Base-by-base conservation (phyloP, 2,329 filamentous ascomycete species). In the Colletotrichum trifolii region DNA sequence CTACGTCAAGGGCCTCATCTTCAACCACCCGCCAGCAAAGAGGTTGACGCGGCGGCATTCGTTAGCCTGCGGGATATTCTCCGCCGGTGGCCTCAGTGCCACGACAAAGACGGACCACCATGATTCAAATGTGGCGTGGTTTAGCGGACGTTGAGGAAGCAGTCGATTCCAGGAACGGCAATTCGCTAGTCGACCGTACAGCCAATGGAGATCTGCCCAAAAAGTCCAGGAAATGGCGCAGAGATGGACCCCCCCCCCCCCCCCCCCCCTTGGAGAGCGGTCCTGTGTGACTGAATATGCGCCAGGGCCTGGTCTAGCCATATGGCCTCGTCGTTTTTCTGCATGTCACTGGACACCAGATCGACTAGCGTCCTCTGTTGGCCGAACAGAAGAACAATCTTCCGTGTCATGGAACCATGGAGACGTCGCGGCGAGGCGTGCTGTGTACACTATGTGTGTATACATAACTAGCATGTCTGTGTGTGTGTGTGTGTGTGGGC, bases 81-180 rank as follows among this genome's bases (percentile, higher is more conserved):
- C 62, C 40, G 57, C 34, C 15, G 11, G 12, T 12, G 36, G 12
- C 6, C 39, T 46, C 36, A 46, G 8, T 34, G 62, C 52, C 33
- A 55, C 46, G 62, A 62, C 62, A 61, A 65, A 62, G 52, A 45
- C 52, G 33, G 36, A 2, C 46, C 63, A 57, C 34, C 46, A 43
- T 54, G 58, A 50, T 36, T 53, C 62, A 48, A 25, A 53, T 33
- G 62, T 65, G 62, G 62, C 62, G 62, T 65, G 58, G 58, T 62
- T 47, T 13, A 39, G 58, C 53, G 57, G 47, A 66, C 40, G 62
- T 62, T 62, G 62, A 45, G 25, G 15, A 56, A 33, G 12, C 47
- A 34, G 36, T 53, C 52, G 25, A 46, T 36, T 56, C 58, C 52
- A 66, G 63, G 47, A 53, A 63, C 58, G 58, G 57, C 42, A 42